Conservation (phyloP, 441 rosid species). For the Pelargonium fulgidum region DNA sequence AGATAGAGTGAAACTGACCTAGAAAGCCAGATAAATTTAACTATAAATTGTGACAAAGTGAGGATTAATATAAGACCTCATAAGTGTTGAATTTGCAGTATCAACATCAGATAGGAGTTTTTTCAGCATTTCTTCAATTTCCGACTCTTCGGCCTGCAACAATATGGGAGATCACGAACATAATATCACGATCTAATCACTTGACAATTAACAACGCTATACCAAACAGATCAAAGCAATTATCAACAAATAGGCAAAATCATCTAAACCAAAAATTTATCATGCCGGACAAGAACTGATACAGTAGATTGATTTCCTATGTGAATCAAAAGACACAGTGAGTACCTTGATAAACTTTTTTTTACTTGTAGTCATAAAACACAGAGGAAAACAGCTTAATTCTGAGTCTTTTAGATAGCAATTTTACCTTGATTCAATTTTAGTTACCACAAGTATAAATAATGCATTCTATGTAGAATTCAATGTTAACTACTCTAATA, state of each 20-base stretch:
- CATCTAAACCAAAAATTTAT: constrained; percentile 1
- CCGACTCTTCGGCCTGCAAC: constrained; percentile 74
- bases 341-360: too few relatives aligned
- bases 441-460: too few relatives aligned
- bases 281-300: background rate
- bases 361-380: too few relatives aligned
- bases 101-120: constrained; percentile 54
- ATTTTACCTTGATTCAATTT: too few relatives aligned
- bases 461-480: too few relatives aligned
- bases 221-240: constrained; percentile 11
- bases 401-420: too few relatives aligned
- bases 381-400: too few relatives aligned
- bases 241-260: background rate
- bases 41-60: constrained; percentile 12
- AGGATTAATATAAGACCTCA: constrained; percentile 38
- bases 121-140: constrained; percentile 58
- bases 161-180: constrained; percentile 13
- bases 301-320: background rate
- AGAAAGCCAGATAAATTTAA: constrained; percentile 13
- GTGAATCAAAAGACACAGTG: background rate
- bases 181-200: constrained; percentile 1
- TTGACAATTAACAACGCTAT: constrained; percentile 2
- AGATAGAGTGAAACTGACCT: constrained; percentile 17
- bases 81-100: constrained; percentile 38
- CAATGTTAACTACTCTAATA: background rate